phyloP scores from a whole-genome alignment of 371 early-diverging fungal genomes.

The Entomophthora muscae region DNA sequence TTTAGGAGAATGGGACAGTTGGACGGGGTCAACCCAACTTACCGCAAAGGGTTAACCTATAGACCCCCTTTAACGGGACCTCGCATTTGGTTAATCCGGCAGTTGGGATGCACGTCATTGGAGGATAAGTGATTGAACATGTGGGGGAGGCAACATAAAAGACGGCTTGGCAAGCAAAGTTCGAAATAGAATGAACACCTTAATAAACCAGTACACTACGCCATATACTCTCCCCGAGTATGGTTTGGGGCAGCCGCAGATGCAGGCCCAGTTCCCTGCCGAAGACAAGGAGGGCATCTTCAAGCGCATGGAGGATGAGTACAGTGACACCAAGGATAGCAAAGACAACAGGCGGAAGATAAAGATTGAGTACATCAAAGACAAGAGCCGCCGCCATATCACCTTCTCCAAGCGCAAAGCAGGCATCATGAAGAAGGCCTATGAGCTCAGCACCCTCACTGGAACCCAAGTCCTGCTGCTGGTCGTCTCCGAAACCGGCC shows the following conservation, averaged over 20 bases:
- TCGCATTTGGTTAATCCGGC: not conserved
- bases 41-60: not conserved
- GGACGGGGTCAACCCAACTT: not conserved
- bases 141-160: not conserved
- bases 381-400: slow-evolving; percentile 87
- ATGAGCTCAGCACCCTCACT: slow-evolving; percentile 88
- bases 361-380: slow-evolving; percentile 93
- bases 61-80: not conserved
- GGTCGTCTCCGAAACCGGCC: slow-evolving; percentile 92
- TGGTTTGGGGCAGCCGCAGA: not conserved
- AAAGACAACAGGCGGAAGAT: slow-evolving; percentile 75
- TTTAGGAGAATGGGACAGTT: too few species aligned
- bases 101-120: not conserved
- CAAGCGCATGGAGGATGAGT: not conserved
- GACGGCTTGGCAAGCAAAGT: not conserved
- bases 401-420: slow-evolving; percentile 98
- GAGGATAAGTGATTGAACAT: not conserved
- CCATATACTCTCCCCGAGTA: not conserved
- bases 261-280: not conserved
- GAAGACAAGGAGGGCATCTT: not conserved
- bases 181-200: not conserved
- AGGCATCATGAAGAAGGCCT: slow-evolving; percentile 99
- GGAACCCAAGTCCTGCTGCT: slow-evolving; percentile 93
- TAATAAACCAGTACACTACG: not conserved
- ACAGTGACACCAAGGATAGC: slow-evolving; percentile 19